phyloP scores from a whole-genome alignment of 208 protist species.

The Vickermania ingenoplastis region DNA sequence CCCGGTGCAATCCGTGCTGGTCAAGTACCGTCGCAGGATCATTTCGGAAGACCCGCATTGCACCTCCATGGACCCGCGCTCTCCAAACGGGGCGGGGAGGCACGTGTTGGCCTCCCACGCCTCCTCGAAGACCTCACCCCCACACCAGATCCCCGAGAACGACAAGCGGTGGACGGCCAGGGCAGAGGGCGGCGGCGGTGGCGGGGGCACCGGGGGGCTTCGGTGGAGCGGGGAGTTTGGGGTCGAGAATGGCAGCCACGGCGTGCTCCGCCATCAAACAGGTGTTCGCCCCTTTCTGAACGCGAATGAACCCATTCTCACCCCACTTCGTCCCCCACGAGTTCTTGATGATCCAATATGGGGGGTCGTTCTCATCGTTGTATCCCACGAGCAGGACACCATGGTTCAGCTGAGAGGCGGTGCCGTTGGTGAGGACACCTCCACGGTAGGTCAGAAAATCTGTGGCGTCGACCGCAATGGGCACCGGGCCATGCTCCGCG shows the following conservation, averaged over 20 bases:
- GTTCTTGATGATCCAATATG: conserved; percentile 89
- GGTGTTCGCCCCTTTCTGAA: conserved; percentile 74
- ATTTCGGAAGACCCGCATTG: background rate
- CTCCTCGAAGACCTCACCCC: background rate
- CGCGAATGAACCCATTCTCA: conserved; percentile 82
- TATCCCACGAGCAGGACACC: conserved; percentile 86
- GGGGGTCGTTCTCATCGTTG: conserved; percentile 44
- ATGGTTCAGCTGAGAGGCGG: conserved; percentile 66
- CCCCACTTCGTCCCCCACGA: conserved; percentile 85
- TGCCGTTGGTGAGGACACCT: conserved; percentile 68
- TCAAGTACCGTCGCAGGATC: background rate
- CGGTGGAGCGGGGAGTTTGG: background rate
- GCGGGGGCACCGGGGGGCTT: background rate
- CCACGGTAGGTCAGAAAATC: conserved; percentile 67
- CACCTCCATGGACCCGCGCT: background rate
- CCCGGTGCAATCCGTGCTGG: conserved; percentile 1
- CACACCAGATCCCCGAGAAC: background rate
- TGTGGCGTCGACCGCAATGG: conserved; percentile 88
- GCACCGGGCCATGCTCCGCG: conserved; percentile 64
- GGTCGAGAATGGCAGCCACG: conserved; percentile 23
- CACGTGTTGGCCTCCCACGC: background rate
- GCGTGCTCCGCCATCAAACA: conserved; percentile 64
- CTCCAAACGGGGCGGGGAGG: background rate
- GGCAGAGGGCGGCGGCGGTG: background rate
- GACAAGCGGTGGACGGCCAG: background rate